Base-by-base conservation (phyloP, 108 stramenopile species). In the Hondaea fermentalgiana region DNA sequence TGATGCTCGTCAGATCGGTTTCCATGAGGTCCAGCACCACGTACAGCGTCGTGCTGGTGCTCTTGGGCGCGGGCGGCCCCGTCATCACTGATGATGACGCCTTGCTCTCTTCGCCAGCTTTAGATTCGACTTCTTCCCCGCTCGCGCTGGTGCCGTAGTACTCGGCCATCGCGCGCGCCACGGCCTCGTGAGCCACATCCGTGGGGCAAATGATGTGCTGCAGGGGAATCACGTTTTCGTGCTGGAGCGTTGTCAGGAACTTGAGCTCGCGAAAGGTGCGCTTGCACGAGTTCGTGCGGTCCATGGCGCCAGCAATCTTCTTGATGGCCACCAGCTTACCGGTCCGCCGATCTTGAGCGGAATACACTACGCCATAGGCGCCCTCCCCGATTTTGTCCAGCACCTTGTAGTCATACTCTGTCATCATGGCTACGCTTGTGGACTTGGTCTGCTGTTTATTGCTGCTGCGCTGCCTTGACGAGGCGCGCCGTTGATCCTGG, bases 331-430 rank as follows among this genome's bases (percentile, higher is more conserved):
- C 91, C n/a, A 59, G 25, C 57, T 60, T 51, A 19, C 53, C 71
- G 25, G 69, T 87, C n/a, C 29, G 5, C 14, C 55, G 43, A 59
- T 60, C 14, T 45, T 28, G 57, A 5, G 76, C 89, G 2, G 25
- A 71, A 57, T 91, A 89, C 19, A 92, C 92, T 49, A 59, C 58
- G 19, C 92, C 92, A 90, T 92, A 92, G 28, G 92, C 92, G 14
- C 92, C 92, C 21, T 92, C 92, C 10, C 92, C 92, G 17, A 92
- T 83, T 3, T 53, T 47, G 76, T 83, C 76, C 45, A 83, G 23
- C 12, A 83, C 76, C 49, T 53, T 47, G 51, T 83, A 83, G 51
- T 53, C 76, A 12, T 83, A 53, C 76, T 83, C 51, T 12, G 49
- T 83, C 76, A 83, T 69, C 64, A 69, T 69, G 42, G 64, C 64